phyloP scores from a whole-genome alignment of 352 stramenopile species.

The Phytopythium mirpurense region DNA sequence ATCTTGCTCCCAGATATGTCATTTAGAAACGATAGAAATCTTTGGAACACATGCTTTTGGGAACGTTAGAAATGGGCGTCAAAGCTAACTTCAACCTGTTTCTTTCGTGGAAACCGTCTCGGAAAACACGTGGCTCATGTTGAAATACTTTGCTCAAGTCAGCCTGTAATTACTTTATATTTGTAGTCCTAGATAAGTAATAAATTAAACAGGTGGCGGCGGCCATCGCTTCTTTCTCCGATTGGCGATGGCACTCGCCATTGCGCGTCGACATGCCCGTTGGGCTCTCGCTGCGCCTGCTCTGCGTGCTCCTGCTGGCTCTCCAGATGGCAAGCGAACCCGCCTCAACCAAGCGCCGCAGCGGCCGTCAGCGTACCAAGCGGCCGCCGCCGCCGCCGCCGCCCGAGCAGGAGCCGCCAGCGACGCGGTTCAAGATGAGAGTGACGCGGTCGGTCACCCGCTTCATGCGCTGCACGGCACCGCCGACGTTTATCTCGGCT shows the following conservation, averaged over 20 bases:
- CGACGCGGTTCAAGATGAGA: background rate
- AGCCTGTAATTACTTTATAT: too few species aligned
- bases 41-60: too few species aligned
- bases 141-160: too few species aligned
- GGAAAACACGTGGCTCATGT: too few species aligned
- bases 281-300: background rate
- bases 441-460: background rate
- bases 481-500: background rate
- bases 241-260: background rate
- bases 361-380: background rate
- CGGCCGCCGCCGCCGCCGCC: background rate
- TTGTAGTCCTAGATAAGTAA: too few species aligned
- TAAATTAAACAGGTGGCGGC: too few species aligned
- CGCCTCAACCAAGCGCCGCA: background rate
- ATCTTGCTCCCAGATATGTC: too few species aligned
- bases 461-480: background rate
- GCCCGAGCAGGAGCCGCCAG: background rate
- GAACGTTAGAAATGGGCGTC: too few species aligned
- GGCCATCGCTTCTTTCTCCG: background rate
- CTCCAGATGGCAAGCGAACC: background rate
- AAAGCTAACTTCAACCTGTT: too few species aligned
- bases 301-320: conserved; percentile 1
- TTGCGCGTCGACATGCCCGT: background rate
- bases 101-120: too few species aligned
- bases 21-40: too few species aligned